phyloP scores from a whole-genome alignment of 495 filamentous ascomycete genomes.

The Penicillium bialowiezense region DNA sequence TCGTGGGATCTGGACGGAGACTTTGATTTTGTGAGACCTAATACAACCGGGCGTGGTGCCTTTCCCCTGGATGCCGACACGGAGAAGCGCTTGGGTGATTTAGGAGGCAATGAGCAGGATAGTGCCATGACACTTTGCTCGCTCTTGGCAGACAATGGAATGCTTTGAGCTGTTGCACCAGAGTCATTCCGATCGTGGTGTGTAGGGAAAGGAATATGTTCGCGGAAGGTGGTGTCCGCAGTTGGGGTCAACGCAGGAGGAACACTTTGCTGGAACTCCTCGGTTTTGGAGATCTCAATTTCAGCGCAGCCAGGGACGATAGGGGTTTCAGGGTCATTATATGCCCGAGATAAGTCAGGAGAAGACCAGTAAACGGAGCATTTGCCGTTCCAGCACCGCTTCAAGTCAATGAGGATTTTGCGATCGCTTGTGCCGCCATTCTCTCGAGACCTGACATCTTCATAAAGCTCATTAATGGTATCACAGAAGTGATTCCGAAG shows the following conservation, averaged over 20 bases:
- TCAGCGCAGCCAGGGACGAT: slow-evolving; percentile 71
- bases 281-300: slow-evolving; percentile 14
- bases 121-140: slow-evolving; percentile 63
- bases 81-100: slow-evolving; percentile 47
- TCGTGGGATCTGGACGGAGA: slow-evolving; percentile 19
- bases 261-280: slow-evolving; percentile 13
- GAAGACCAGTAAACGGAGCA: slow-evolving; percentile 87
- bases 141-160: slow-evolving; percentile 46
- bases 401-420: slow-evolving; percentile 90
- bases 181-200: slow-evolving; percentile 47
- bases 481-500: slow-evolving; percentile 79
- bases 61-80: slow-evolving; percentile 39
- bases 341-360: slow-evolving; percentile 52
- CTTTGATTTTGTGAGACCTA: slow-evolving; percentile 23
- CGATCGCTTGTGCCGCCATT: slow-evolving; percentile 67
- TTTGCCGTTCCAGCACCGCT: slow-evolving; percentile 94
- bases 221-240: slow-evolving; percentile 29
- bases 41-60: slow-evolving; percentile 63
- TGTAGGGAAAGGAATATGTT: slow-evolving; percentile 16
- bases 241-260: slow-evolving; percentile 1
- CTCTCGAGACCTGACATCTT: slow-evolving; percentile 53
- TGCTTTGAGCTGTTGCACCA: slow-evolving; percentile 41
- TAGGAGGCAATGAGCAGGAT: slow-evolving; percentile 81
- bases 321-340: slow-evolving; percentile 59
- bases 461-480: slow-evolving; percentile 73